Conservation (phyloP, 2,329 filamentous ascomycete species). For the Elsinoe australis region DNA sequence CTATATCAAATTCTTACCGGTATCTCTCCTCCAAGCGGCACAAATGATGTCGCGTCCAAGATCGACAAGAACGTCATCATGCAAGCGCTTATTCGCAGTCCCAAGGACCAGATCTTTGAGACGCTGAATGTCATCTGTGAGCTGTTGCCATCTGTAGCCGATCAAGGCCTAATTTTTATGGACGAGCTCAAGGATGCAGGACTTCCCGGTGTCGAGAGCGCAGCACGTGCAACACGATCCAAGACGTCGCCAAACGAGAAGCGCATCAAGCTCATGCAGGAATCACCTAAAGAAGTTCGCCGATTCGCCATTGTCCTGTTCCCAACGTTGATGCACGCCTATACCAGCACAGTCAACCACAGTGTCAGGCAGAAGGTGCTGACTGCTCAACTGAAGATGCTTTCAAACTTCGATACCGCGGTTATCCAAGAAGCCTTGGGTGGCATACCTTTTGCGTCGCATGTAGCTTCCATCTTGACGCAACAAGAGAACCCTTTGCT, state of each 20-base stretch:
- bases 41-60: slow-evolving; percentile 70
- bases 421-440: slow-evolving; percentile 81
- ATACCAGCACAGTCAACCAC: slow-evolving; percentile 94
- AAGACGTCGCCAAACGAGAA: slow-evolving; percentile 65
- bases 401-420: slow-evolving; percentile 80
- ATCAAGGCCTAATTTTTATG: slow-evolving; percentile 45
- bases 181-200: slow-evolving; percentile 44
- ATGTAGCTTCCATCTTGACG: slow-evolving; percentile 86
- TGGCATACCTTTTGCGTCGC: slow-evolving; percentile 89
- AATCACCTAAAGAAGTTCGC: slow-evolving; percentile 79
- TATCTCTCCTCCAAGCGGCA: slow-evolving; percentile 77
- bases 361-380: slow-evolving; percentile 92
- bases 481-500: slow-evolving; percentile 87
- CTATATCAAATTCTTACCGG: slow-evolving; percentile 95
- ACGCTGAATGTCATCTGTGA: slow-evolving; percentile 97
- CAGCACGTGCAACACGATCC: slow-evolving; percentile 36
- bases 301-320: slow-evolving; percentile 89
- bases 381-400: slow-evolving; percentile 93
- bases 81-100: slow-evolving; percentile 94
- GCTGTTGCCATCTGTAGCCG: slow-evolving; percentile 68
- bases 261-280: slow-evolving; percentile 69
- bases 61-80: slow-evolving; percentile 96
- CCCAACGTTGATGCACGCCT: slow-evolving; percentile 90
- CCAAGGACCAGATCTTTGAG: slow-evolving; percentile 92
- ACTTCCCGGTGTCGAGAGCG: slow-evolving; percentile 40